Evolutionary conservation across 805 yeast genomes (phyloP), one percentile per base, ranked within the genome.

Genomic region (Geotrichum ghanense): DNA sequence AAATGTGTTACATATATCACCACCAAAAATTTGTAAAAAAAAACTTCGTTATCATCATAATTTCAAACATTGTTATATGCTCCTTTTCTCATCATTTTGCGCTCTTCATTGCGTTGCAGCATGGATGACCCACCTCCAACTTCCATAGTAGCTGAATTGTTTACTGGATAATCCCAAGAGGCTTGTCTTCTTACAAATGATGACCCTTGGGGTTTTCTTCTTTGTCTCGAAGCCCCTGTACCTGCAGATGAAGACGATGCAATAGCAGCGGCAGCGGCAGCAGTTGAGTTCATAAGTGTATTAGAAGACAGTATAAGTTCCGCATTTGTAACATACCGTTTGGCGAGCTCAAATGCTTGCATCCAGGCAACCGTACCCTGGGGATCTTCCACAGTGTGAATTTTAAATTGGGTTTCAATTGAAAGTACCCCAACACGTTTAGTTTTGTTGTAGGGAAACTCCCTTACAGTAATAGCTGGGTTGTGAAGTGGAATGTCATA

Each of bases 381-480:
- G 3, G 58, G 52, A 45, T 63, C 65, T 42, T 64, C 66, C 23
- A 66, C 51, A 16, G 65, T 60, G 46, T 57, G 51, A 20, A 61
- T 58, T 42, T 58, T 56, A 43, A 61, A 57, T 34, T 60, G 57
- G 9, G 63, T 57, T 50, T 64, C 67, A 25, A 66, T 51, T 1
- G 61, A 50, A 37, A 65, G 50, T 22, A 59, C 53, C 12, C 61
- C 62, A 6, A 48, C 43, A 27, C 53, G 52, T 22, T 51, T 46
- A 42, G 50, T 49, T 34, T 50, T 53, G 46, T 56, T 60, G 51
- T 51, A 59, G 9, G 62, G 60, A 34, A 53, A 57, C 39, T 62
- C 67, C n/a, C 63, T 52, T 5, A 66, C 50, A 5, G 45, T 46
- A 41, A 62, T 58, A 50, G 58, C 60, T 6, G 69, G 68, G 21